Percentiles rank a stretch among this genome's conserved stretches.
Conservation (phyloP, 2,329 filamentous ascomycete genomes). For the Plenodomus biglobosus region DNA sequence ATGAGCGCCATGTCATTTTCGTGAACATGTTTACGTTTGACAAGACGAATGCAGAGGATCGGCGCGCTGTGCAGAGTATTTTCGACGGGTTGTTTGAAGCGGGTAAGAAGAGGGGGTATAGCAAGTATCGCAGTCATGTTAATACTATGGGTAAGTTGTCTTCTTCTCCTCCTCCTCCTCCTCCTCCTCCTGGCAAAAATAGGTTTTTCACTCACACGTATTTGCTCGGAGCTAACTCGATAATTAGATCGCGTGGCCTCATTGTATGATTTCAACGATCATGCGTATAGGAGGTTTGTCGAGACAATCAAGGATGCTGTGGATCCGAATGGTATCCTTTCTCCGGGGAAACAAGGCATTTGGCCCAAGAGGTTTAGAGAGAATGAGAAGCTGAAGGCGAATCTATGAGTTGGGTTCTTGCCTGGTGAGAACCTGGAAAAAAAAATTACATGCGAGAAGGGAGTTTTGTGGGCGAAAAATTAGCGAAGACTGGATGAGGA, state of each 20-base stretch:
- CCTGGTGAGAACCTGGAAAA: background rate
- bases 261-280: conserved; percentile 37
- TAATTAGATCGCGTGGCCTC: conserved; percentile 31
- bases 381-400: conserved; percentile 23
- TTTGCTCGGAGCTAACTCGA: background rate
- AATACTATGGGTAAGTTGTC: conserved; percentile 33
- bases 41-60: conserved; percentile 47
- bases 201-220: no score
- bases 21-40: conserved; percentile 55
- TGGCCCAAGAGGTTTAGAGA: conserved; percentile 33
- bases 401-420: conserved; percentile 14
- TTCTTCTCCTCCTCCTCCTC: background rate
- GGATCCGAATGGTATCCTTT: conserved; percentile 37
- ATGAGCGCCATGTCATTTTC: conserved; percentile 51
- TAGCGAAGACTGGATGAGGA: no score
- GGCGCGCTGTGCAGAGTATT: conserved; percentile 37
- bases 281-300: conserved; percentile 36
- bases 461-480: no score
- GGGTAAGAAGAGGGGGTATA: conserved; percentile 33
- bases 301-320: conserved; percentile 38
- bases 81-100: conserved; percentile 32
- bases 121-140: conserved; percentile 37
- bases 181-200: no score
- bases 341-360: conserved; percentile 37
- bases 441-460: no score